phyloP scores from a whole-genome alignment of 148 eudicot species.

The Drosera capensis region DNA sequence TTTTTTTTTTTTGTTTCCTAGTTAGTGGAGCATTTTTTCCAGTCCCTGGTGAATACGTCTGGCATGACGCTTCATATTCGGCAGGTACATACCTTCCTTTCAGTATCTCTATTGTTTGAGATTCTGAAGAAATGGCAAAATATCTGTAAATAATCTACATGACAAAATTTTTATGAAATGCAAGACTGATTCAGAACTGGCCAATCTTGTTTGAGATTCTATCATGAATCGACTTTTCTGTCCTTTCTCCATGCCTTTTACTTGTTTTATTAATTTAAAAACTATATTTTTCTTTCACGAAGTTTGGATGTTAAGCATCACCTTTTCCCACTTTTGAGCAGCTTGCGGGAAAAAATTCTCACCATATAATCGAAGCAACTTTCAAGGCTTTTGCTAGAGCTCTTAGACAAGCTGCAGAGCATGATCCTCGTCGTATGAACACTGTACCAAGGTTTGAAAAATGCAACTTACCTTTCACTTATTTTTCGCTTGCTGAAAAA shows the following conservation, averaged over 20 bases:
- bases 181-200: no score
- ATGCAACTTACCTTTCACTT: no score
- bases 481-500: no score
- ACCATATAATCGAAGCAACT: slow-evolving; percentile 96
- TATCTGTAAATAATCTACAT: no score
- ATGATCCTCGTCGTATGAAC: slow-evolving; percentile 71
- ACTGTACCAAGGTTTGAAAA: slow-evolving; percentile 85
- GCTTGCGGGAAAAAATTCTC: slow-evolving; percentile 96
- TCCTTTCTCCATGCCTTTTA: no score
- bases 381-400: slow-evolving; percentile 99
- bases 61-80: slow-evolving; percentile 98
- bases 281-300: not conserved
- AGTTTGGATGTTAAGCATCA: not conserved
- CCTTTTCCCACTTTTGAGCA: slow-evolving; percentile 11
- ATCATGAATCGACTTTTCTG: no score
- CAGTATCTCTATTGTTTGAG: not conserved
- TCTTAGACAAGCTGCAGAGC: slow-evolving; percentile 94
- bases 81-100: no score
- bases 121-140: not conserved
- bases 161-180: no score
- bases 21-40: slow-evolving; percentile 98
- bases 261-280: not conserved
- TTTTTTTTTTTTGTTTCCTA: slow-evolving; percentile 12
- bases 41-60: slow-evolving; percentile 97
- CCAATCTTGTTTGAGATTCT: no score